phyloP scores from a whole-genome alignment of 176 grass and related monocot genomes.

The Lolium multiflorum region DNA sequence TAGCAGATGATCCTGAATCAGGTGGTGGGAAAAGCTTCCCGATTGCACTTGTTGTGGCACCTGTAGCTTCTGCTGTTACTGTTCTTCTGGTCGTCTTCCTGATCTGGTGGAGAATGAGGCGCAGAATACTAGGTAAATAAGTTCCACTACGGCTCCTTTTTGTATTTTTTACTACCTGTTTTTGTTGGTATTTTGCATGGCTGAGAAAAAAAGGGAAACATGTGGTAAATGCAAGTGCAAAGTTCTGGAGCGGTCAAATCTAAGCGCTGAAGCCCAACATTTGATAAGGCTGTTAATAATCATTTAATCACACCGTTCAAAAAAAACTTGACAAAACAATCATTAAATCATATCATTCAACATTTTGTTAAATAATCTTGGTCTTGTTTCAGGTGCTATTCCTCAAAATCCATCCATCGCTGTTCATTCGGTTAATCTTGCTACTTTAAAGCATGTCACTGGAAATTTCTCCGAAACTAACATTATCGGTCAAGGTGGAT shows the following conservation, averaged over 20 bases:
- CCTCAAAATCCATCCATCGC: background rate
- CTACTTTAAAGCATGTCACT: constrained; percentile 13
- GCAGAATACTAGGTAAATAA: constrained; percentile 3
- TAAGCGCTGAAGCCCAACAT: background rate
- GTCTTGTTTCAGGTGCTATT: background rate
- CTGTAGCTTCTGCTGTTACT: background rate
- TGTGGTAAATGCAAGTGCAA: no score
- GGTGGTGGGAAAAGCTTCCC: background rate
- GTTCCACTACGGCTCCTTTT: background rate
- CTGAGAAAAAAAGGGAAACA: background rate
- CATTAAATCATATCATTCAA: background rate
- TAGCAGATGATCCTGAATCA: no score
- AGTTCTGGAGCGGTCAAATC: background rate
- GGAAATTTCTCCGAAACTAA: constrained; percentile 31
- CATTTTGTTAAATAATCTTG: background rate
- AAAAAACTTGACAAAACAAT: background rate
- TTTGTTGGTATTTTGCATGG: background rate
- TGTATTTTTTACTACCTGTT: background rate
- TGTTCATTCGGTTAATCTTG: constrained; percentile 9
- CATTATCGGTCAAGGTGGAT: constrained; percentile 42
- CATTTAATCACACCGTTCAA: background rate
- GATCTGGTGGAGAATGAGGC: constrained; percentile 25
- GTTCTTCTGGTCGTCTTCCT: background rate
- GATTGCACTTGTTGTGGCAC: background rate
- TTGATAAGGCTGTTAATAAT: background rate